These are phyloP conservation scores for Carex pumila DNA, from an alignment of 176 grass and related monocot genomes.

Conservation along the genomic window DNA sequence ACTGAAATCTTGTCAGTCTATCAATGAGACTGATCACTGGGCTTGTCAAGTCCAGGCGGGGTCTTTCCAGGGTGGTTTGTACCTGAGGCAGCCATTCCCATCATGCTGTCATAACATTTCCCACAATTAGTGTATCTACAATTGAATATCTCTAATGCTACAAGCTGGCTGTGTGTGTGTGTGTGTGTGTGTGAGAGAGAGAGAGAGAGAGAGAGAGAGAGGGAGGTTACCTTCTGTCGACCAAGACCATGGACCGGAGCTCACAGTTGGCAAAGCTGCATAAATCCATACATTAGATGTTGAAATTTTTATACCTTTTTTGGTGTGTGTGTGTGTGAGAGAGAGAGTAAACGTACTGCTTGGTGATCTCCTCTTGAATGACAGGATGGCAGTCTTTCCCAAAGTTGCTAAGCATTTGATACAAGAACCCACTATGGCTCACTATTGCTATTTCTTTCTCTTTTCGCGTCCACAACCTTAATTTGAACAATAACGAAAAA, in stretches of 20 bases:
- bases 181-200: neutral
- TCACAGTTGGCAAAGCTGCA: constrained; percentile 81
- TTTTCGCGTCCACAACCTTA: constrained; percentile 86
- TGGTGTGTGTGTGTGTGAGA: neutral
- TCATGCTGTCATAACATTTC: constrained; percentile 32
- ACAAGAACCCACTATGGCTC: constrained; percentile 71
- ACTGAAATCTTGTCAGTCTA: neutral
- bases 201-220: neutral
- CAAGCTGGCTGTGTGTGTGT: neutral
- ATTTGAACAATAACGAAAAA: constrained; percentile 21
- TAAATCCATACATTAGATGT: constrained; percentile 16
- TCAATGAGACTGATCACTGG: constrained; percentile 17
- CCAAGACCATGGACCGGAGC: constrained; percentile 68
- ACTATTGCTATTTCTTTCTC: constrained; percentile 84
- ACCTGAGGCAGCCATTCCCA: constrained; percentile 23
- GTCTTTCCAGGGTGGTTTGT: constrained; percentile 61
- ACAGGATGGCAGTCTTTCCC: constrained; percentile 59
- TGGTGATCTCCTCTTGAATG: constrained; percentile 44
- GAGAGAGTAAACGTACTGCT: constrained; percentile 34
- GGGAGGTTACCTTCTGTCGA: constrained; percentile 53
- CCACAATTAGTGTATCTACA: neutral
- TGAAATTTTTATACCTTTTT: neutral
- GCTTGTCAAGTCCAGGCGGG: constrained; percentile 38
- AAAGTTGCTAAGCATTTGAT: constrained; percentile 52
- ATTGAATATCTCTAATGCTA: neutral